Percentiles rank a stretch among this genome's conserved stretches.
Conservation (phyloP, 1,284 basidiomycete species). For the Coniferiporia sulphurascens region DNA sequence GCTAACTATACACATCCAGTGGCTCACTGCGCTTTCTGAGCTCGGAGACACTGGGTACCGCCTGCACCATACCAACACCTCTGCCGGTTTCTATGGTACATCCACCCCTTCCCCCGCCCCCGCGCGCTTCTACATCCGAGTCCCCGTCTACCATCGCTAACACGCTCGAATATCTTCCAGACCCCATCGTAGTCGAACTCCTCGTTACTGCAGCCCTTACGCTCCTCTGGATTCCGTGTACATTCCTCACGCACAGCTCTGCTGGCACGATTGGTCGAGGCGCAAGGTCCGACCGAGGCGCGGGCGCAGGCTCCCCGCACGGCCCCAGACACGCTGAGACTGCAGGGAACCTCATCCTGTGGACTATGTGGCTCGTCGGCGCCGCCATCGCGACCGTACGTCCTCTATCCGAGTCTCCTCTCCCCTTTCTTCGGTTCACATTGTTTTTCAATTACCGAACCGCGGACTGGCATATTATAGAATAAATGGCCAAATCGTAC, state of each 20-base stretch:
- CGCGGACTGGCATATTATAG: not conserved
- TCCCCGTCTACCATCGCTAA: not conserved
- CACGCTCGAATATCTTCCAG: not conserved
- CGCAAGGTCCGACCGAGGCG: not conserved
- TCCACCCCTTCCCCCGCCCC: not conserved
- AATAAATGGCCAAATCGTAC: constrained; percentile 16
- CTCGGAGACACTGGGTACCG: constrained; percentile 14
- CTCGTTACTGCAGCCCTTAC: constrained; percentile 17
- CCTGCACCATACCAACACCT: constrained; percentile 13
- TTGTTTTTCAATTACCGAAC: not conserved
- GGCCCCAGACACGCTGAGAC: constrained; percentile 10
- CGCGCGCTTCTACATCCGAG: not conserved
- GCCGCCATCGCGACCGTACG: constrained; percentile 17
- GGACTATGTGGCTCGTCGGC: constrained; percentile 19
- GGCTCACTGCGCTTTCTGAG: constrained; percentile 6
- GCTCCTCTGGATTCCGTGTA: constrained; percentile 18
- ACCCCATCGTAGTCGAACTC: constrained; percentile 17
- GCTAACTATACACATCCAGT: constrained; percentile 11
- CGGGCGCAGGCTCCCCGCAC: constrained; percentile 4
- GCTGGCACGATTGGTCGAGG: too few relatives aligned
- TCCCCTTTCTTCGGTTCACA: not conserved
- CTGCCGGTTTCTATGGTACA: constrained; percentile 9
- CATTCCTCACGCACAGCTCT: not conserved
- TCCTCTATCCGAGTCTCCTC: not conserved
- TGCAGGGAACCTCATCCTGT: constrained; percentile 16